Conservation (phyloP, 2,329 filamentous ascomycete species). For the Talaromyces sp. region DNA sequence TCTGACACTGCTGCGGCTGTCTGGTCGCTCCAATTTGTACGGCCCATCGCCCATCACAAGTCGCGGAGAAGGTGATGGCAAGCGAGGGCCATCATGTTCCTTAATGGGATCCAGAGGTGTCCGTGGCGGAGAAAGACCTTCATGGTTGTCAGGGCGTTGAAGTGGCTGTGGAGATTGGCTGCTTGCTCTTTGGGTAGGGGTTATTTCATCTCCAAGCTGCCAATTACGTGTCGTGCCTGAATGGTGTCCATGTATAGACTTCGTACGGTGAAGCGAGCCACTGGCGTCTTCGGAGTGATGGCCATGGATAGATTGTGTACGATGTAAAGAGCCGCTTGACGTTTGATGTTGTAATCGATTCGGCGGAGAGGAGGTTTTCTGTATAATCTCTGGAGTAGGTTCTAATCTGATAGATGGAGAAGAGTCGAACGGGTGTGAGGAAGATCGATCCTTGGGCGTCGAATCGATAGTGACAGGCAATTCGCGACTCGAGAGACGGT, state of each 20-base stretch:
- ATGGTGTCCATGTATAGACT: conserved; percentile 38
- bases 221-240: conserved; percentile 27
- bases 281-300: conserved; percentile 14
- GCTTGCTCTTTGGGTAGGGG: conserved; percentile 16
- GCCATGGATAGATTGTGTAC: conserved; percentile 38
- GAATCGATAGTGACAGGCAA: conserved; percentile 23
- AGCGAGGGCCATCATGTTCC: conserved; percentile 38
- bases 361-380: not conserved
- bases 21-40: conserved; percentile 29
- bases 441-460: conserved; percentile 37
- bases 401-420: conserved; percentile 27
- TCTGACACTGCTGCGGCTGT: conserved; percentile 46
- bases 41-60: conserved; percentile 32
- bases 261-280: conserved; percentile 32
- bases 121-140: conserved; percentile 33
- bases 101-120: conserved; percentile 48
- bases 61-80: conserved; percentile 18
- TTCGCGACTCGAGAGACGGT: conserved; percentile 21
- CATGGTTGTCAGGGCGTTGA: conserved; percentile 28
- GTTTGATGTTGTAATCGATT: conserved; percentile 16
- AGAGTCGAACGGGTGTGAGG: conserved; percentile 46
- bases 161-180: conserved; percentile 5
- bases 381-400: conserved; percentile 15
- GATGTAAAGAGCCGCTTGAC: conserved; percentile 29
- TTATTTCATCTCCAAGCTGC: conserved; percentile 30